Evolutionary conservation across 805 yeast species (phyloP), one percentile per base, ranked within the genome.

Genomic region (Ogataea paradorogensis): DNA sequence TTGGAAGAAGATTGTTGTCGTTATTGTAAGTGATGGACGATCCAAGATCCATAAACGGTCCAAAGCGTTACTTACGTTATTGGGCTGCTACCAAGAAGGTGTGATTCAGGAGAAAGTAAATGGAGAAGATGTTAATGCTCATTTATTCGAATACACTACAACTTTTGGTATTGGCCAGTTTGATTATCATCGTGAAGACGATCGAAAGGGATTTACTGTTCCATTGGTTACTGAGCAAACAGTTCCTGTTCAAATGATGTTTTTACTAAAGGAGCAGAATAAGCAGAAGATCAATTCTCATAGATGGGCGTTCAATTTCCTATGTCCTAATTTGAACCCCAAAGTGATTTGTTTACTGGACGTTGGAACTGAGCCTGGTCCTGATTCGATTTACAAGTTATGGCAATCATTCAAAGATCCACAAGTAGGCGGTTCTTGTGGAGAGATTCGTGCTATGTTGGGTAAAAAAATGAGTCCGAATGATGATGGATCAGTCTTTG

Each of bases 381-480:
- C 82, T 47, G 86, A 84, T 48, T 84, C 97, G 2, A 81, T 91
- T 46, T 90, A 84, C 62, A 85, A 89, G 54, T 67, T 91, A 40
- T 91, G 97, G 97, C 79, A 82, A 58, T 76, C 90, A 24, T 91
- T 91, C 58, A 71, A 79, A 48, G 76, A 76, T 53, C 83, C 88
- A 2, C 77, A 78, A 43, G 95, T 91, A 22, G 98, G 95, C 9
- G 98, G 98, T 35, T 95, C 97, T 0, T 91, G 98, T 75, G 98
- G 98, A 47, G 98, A 91, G 61, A 90, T 91, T 64, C 79, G 82
- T 48, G 91, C 95, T 1, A 81, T 84, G 66, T 51, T 61, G 10
- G 65, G 65, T 8, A 49, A 46, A 25, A 56, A 53, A 30, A 47
- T 59, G 34, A 50, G 55, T 37, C 55, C 58, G 9, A 58, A 61